These are phyloP conservation scores for Talaromyces sp. DNA, from an alignment of 2,329 filamentous ascomycete genomes.

Conservation along the genomic window DNA sequence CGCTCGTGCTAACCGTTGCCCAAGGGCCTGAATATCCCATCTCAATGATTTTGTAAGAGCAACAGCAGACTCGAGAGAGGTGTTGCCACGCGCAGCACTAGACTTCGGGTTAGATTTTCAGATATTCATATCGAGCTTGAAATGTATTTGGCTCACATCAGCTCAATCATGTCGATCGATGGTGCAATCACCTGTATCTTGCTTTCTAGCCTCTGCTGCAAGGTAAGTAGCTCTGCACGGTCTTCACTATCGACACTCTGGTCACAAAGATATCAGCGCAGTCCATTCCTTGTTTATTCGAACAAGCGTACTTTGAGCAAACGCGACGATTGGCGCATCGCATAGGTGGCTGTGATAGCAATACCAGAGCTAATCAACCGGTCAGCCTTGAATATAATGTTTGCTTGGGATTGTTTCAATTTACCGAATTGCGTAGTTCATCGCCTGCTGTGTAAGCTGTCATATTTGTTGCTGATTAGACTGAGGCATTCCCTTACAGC, in stretches of 20 bases:
- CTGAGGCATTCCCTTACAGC: constrained; percentile 18
- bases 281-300: neutral
- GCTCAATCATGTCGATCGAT: constrained; percentile 87
- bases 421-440: constrained; percentile 84
- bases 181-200: constrained; percentile 92
- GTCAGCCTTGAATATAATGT: constrained; percentile 11
- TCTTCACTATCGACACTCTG: constrained; percentile 71
- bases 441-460: constrained; percentile 73
- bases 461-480: constrained; percentile 21
- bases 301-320: constrained; percentile 63
- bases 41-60: constrained; percentile 80
- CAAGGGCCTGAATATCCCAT: constrained; percentile 79
- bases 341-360: constrained; percentile 80
- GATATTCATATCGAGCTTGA: neutral
- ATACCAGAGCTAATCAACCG: constrained; percentile 67
- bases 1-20: constrained; percentile 71
- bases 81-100: constrained; percentile 72
- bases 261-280: constrained; percentile 7
- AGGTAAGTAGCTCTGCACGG: constrained; percentile 68
- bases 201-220: constrained; percentile 75
- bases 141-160: constrained; percentile 65
- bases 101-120: neutral
- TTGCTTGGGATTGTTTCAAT: constrained; percentile 18
- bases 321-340: constrained; percentile 78
- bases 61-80: constrained; percentile 81